phyloP scores from a whole-genome alignment of 2,329 filamentous ascomycete species.

The Ophiognomonia clavigignenti-juglandacearum region DNA sequence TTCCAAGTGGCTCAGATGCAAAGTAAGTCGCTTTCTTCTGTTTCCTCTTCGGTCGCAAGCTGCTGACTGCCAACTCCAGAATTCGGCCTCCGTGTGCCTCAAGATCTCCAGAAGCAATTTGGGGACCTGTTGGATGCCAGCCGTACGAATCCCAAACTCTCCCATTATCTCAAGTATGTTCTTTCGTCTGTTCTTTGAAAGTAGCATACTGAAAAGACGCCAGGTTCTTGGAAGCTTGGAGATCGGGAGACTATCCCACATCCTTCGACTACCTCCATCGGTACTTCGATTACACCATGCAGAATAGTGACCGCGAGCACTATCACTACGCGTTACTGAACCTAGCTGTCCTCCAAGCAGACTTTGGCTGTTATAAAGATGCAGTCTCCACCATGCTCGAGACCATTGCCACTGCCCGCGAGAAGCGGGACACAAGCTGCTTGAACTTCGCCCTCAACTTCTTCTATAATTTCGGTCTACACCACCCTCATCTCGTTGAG shows the following conservation, averaged over 20 bases:
- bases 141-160: slow-evolving; percentile 64
- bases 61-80: slow-evolving; percentile 38
- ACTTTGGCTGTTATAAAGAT: slow-evolving; percentile 88
- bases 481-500: slow-evolving; percentile 70
- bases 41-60: background rate
- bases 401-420: slow-evolving; percentile 87
- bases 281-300: slow-evolving; percentile 96
- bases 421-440: slow-evolving; percentile 88
- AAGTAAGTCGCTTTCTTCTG: slow-evolving; percentile 41
- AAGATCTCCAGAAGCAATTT: slow-evolving; percentile 68
- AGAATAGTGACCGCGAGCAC: slow-evolving; percentile 73
- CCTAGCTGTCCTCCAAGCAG: slow-evolving; percentile 85
- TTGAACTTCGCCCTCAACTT: slow-evolving; percentile 94
- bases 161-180: slow-evolving; percentile 66
- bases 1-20: slow-evolving; percentile 89
- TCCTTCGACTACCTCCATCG: slow-evolving; percentile 88
- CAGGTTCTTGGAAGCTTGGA: slow-evolving; percentile 88
- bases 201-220: slow-evolving; percentile 13
- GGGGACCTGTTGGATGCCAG: slow-evolving; percentile 63
- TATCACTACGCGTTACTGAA: slow-evolving; percentile 96
- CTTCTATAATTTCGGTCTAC: slow-evolving; percentile 90
- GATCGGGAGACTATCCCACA: slow-evolving; percentile 81
- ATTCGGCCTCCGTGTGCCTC: slow-evolving; percentile 72
- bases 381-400: slow-evolving; percentile 93
- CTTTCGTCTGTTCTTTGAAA: background rate